Evolutionary conservation across 1,284 basidiomycete genomes (phyloP).

Genomic region (Sporisorium sorghi): DNA sequence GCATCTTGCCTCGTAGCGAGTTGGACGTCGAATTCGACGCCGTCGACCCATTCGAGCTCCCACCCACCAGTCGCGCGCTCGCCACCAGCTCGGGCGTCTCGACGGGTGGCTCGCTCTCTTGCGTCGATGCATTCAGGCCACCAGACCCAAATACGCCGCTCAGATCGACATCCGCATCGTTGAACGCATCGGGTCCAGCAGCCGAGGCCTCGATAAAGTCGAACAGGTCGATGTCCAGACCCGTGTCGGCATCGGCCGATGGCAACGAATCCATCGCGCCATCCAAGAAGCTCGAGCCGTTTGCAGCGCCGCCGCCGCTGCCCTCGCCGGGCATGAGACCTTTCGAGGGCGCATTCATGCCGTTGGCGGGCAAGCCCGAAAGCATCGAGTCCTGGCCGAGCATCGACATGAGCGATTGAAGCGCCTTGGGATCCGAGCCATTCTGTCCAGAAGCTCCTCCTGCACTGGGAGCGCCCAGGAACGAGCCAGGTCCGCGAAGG

Average conservation of each 20-base stretch:
- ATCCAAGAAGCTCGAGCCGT: slow-evolving; percentile 33
- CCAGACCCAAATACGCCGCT: slow-evolving; percentile 43
- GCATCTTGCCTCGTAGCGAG: slow-evolving; percentile 45
- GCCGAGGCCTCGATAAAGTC: slow-evolving; percentile 60
- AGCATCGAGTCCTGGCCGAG: slow-evolving; percentile 50
- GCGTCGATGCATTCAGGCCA: slow-evolving; percentile 42
- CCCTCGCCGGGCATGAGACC: slow-evolving; percentile 16
- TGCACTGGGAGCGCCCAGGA: slow-evolving; percentile 35
- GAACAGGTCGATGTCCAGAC: slow-evolving; percentile 54
- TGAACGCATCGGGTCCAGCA: slow-evolving; percentile 48
- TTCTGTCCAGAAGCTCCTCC: slow-evolving; percentile 24
- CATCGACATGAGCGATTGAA: slow-evolving; percentile 52
- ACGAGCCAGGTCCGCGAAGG: slow-evolving; percentile 14
- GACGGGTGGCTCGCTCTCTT: slow-evolving; percentile 48
- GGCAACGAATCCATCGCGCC: slow-evolving; percentile 37
- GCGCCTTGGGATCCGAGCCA: slow-evolving; percentile 40
- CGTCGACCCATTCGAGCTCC: slow-evolving; percentile 46
- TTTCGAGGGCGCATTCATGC: slow-evolving; percentile 20
- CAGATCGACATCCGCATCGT: slow-evolving; percentile 51
- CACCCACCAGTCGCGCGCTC: slow-evolving; percentile 41
- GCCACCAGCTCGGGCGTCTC: slow-evolving; percentile 57
- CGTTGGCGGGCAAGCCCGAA: slow-evolving; percentile 29
- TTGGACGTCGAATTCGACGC: slow-evolving; percentile 46
- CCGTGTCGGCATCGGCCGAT: slow-evolving; percentile 49
- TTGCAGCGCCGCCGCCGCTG: slow-evolving; percentile 6